Evolutionary conservation across 164 flowering plant species (phyloP).

Genomic region (Amborella trichopoda): DNA sequence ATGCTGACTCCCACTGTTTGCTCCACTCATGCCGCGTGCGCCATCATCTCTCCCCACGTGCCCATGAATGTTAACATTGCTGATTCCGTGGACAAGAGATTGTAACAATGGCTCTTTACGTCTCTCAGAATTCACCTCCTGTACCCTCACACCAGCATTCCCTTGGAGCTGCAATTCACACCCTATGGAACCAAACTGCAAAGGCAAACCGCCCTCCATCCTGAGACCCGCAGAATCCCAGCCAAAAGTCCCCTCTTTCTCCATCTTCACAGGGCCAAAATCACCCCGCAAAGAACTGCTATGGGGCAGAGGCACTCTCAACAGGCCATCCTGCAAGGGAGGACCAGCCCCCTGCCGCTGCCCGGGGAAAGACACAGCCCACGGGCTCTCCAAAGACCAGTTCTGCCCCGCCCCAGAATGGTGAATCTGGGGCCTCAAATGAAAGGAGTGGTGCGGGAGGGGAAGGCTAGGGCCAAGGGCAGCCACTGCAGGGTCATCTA

Average conservation of each 20-base stretch:
- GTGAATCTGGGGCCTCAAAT: not conserved
- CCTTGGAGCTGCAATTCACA: not conserved
- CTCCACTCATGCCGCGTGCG: not conserved
- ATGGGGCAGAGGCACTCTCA: conserved; percentile 17
- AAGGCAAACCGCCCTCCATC: not conserved
- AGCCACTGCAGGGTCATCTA: conserved; percentile 70
- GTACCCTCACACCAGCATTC: not conserved
- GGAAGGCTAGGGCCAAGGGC: conserved; percentile 54
- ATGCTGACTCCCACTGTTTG: not conserved
- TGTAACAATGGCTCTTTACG: too few species aligned
- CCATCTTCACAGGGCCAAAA: conserved; percentile 14
- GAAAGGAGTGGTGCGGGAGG: conserved; percentile 16
- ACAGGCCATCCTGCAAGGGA: conserved; percentile 12
- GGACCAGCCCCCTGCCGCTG: conserved; percentile 13
- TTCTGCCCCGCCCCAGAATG: not conserved
- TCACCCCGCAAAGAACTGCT: conserved; percentile 20
- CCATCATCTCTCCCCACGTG: not conserved
- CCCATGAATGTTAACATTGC: not conserved
- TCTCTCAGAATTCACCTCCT: not conserved
- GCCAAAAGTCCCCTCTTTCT: not conserved
- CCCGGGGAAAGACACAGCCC: not conserved
- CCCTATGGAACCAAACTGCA: not conserved
- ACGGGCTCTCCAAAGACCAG: conserved; percentile 5
- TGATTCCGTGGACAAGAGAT: not conserved
- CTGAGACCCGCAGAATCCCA: not conserved